Conservation (phyloP, 352 stramenopile genomes). For the Phytophthora constricta region DNA sequence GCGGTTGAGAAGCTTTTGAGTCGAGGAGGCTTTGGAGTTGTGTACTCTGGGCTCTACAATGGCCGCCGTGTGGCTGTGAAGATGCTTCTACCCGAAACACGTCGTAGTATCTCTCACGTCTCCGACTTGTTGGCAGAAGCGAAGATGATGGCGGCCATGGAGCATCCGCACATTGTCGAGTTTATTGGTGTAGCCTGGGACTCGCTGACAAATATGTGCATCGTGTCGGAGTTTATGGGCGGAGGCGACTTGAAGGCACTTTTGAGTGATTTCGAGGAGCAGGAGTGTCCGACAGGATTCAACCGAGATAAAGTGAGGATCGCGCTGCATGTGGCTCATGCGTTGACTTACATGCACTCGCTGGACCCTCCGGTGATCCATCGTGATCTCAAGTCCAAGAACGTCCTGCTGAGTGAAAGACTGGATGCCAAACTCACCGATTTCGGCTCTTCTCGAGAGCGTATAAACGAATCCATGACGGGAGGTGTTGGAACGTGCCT, state of each 20-base stretch:
- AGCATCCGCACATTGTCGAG: constrained; percentile 52
- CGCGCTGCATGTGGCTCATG: constrained; percentile 41
- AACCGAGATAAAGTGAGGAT: constrained; percentile 43
- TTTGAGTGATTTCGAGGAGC: constrained; percentile 36
- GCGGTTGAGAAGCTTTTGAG: constrained; percentile 38
- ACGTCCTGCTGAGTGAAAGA: constrained; percentile 43
- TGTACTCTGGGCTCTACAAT: constrained; percentile 51
- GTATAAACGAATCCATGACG: constrained; percentile 41
- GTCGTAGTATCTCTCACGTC: constrained; percentile 36
- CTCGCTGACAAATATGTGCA: constrained; percentile 46
- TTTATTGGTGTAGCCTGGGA: constrained; percentile 67
- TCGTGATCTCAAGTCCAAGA: constrained; percentile 62
- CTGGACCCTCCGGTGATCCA: constrained; percentile 46
- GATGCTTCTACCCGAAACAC: constrained; percentile 48
- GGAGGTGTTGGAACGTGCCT: constrained; percentile 40
- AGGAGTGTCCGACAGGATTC: constrained; percentile 32
- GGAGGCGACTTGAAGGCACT: constrained; percentile 58
- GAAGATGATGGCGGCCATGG: constrained; percentile 51
- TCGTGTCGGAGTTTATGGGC: constrained; percentile 66
- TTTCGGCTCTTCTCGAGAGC: constrained; percentile 46
- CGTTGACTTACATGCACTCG: constrained; percentile 54
- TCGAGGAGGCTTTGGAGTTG: constrained; percentile 51
- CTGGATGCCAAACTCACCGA: constrained; percentile 55
- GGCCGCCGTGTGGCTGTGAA: constrained; percentile 54
- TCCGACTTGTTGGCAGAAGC: constrained; percentile 50